Base-by-base conservation (phyloP, 768 basidiomycete species). In the Suillus subaureus region DNA sequence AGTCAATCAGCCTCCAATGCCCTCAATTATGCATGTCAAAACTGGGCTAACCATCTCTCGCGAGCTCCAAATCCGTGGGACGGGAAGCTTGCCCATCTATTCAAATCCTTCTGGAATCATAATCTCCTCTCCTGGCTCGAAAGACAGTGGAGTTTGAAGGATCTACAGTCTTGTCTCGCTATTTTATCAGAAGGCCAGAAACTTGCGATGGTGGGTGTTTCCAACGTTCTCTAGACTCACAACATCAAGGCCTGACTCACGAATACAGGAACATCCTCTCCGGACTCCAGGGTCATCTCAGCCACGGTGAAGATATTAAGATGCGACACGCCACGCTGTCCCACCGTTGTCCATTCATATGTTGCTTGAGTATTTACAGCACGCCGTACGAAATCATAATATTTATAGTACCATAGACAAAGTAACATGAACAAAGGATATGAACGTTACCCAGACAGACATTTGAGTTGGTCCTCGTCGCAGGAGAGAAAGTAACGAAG, bases 381-480 rank as follows among this genome's bases (percentile, higher is more conserved):
- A 16, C 15, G 2, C 23, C 15, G 5, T 52, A 28, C 16, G 26
- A 18, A 16, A 18, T 52, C 7, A 15, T 16, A 52, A 49, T 26
- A 51, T 23, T 2, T 49, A 23, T 87, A 23, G 7, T 26, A 26
- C 23, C 21, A 12, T n/a, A 33, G 31, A 33, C 21, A 33, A 28
- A 18, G 31, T 21, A 6, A n/a, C 33, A 12, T 13, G 31, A 31
- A 33, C 12, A 9, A 33, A 33, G 9, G 9, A 54, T 54, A 63
- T 61, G 39, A 54, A 70, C 62, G n/a, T 68, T 70, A 39, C 64
- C n/a, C n/a, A n/a, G n/a, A 66, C n/a, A 70, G 13, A 2, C 65
- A 18, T 67, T 64, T 28, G 18, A 31, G n/a, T 35, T 70, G 55
- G 26, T 40, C 65, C 23, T n/a, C 52, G 15, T 63, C 64, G 23